These are phyloP conservation scores for Fonsecaea pedrosoi DNA, from an alignment of 2,329 filamentous ascomycete genomes.

Conservation along the genomic window DNA sequence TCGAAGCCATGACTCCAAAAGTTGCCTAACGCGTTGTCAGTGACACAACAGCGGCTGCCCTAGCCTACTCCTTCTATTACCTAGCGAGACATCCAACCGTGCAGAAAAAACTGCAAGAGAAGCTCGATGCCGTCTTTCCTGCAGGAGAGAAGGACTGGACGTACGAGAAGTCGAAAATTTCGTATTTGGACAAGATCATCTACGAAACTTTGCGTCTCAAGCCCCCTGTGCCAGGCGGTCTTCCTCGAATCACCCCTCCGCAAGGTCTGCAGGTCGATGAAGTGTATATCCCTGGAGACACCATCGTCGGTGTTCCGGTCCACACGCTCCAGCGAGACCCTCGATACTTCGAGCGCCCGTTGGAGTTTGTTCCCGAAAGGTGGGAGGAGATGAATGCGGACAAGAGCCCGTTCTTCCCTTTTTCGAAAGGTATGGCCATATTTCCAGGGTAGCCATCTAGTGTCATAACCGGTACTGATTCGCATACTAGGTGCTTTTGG, in stretches of 20 bases:
- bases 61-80: not conserved
- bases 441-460: not conserved
- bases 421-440: not conserved
- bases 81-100: not conserved
- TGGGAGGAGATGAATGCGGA: not conserved
- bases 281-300: conserved; percentile 2
- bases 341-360: not conserved
- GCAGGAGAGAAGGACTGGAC: not conserved
- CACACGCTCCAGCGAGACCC: not conserved
- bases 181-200: conserved; percentile 7
- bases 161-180: not conserved
- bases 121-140: not conserved
- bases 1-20: not conserved
- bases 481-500: not conserved
- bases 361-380: not conserved
- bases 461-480: not conserved
- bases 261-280: conserved; percentile 1
- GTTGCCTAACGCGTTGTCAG: not conserved
- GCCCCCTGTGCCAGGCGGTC: conserved; percentile 6
- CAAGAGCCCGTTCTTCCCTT: not conserved
- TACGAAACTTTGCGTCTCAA: conserved; percentile 4
- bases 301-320: not conserved
- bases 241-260: conserved; percentile 7
- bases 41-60: not conserved
- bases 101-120: not conserved